A percentile compares a stretch with the other conserved stretches of the same genome.
Conservation (phyloP, 2,329 filamentous ascomycete genomes). For the Bertia moriformis region DNA sequence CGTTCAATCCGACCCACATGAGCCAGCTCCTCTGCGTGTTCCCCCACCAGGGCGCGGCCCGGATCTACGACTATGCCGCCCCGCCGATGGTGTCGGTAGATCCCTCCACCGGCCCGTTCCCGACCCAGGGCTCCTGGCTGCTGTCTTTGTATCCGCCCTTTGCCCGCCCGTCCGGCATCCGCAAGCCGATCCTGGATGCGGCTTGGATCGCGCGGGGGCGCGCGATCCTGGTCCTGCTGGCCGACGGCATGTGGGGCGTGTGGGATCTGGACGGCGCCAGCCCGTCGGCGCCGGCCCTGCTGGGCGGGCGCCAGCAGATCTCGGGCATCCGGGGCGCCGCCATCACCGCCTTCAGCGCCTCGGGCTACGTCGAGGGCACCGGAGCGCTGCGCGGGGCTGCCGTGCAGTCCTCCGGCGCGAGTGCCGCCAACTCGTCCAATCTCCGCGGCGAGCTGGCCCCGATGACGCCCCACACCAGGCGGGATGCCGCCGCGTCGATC, state of each 20-base stretch:
- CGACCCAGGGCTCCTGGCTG: constrained; percentile 48
- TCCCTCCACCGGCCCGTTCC: constrained; percentile 31
- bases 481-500: constrained; percentile 20
- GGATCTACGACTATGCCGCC: constrained; percentile 45
- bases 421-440: constrained; percentile 11
- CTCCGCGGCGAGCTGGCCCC: constrained; percentile 39
- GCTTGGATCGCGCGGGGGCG: constrained; percentile 46
- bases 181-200: constrained; percentile 48
- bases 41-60: constrained; percentile 36
- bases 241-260: constrained; percentile 53
- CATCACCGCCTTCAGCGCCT: constrained; percentile 39
- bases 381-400: constrained; percentile 32
- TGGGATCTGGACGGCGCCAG: constrained; percentile 50
- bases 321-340: constrained; percentile 40
- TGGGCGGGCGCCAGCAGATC: constrained; percentile 33
- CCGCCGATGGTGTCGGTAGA: constrained; percentile 36
- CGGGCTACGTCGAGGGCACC: constrained; percentile 45
- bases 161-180: constrained; percentile 26
- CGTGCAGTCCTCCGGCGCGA: constrained; percentile 8
- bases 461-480: constrained; percentile 48
- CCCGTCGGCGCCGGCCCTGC: constrained; percentile 27
- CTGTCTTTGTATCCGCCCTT: constrained; percentile 47
- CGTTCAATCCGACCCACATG: constrained; percentile 44
- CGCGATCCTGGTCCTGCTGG: constrained; percentile 40
- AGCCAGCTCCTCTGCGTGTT: constrained; percentile 44